These are phyloP conservation scores for Aspergillus latus DNA, from an alignment of 2,329 filamentous ascomycete genomes.

Conservation along the genomic window DNA sequence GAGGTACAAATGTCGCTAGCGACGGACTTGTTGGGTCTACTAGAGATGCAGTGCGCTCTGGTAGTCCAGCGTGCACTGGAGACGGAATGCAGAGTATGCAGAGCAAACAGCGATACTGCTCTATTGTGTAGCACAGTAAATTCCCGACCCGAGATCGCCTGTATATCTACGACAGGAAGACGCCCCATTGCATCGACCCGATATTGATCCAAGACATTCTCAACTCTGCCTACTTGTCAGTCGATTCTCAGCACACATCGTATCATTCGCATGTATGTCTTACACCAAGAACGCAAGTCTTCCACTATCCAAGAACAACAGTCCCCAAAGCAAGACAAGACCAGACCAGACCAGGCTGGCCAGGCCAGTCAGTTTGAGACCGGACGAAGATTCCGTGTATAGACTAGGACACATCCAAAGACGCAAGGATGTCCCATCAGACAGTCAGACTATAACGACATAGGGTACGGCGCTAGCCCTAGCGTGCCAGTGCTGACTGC, in stretches of 20 bases:
- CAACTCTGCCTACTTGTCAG: neutral
- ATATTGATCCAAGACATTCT: neutral
- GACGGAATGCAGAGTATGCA: no score
- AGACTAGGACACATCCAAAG: neutral
- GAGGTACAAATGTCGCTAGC: no score
- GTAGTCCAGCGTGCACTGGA: no score
- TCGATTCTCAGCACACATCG: no score
- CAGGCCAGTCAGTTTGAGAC: neutral
- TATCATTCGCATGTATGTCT: neutral
- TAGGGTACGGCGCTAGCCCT: neutral
- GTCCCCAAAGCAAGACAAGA: neutral
- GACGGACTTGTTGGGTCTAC: no score
- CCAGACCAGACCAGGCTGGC: neutral
- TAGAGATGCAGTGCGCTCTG: no score
- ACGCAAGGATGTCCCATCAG: neutral
- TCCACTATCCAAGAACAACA: no score
- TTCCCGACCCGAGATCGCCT: neutral
- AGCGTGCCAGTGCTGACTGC: no score
- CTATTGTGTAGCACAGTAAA: neutral
- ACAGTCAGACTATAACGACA: neutral
- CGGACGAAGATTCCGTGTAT: constrained; percentile 1
- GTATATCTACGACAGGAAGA: neutral
- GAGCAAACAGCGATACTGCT: no score
- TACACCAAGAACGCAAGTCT: no score
- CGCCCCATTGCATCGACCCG: neutral